Percentiles rank a stretch among this genome's conserved stretches.
Evolutionary conservation across 352 stramenopile genomes (phyloP).

Genomic region (Globisporangium cederbergense): DNA sequence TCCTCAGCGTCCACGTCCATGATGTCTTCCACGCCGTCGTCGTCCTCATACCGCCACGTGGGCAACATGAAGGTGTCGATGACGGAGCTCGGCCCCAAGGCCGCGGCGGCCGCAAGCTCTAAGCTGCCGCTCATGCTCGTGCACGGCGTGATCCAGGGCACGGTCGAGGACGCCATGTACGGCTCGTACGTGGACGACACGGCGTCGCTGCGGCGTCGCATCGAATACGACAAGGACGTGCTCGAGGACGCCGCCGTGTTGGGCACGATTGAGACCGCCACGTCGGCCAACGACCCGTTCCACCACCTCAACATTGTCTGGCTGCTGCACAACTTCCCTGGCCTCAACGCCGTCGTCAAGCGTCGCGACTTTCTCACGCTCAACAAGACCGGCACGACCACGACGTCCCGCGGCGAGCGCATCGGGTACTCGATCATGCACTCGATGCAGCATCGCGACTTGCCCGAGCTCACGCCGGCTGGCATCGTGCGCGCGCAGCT

Average conservation of each 20-base stretch:
- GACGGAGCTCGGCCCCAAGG: constrained; percentile 37
- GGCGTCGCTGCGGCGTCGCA: constrained; percentile 27
- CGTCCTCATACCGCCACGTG: constrained; percentile 16
- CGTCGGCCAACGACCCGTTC: constrained; percentile 39
- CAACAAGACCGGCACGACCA: constrained; percentile 39
- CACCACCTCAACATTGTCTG: constrained; percentile 47
- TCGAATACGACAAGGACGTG: constrained; percentile 36
- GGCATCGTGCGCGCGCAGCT: constrained; percentile 37
- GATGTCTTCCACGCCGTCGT: background rate
- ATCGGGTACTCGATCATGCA: constrained; percentile 48
- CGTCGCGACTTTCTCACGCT: constrained; percentile 42
- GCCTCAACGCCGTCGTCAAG: constrained; percentile 32
- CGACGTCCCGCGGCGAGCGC: constrained; percentile 34
- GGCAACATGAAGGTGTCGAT: background rate
- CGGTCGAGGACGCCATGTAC: constrained; percentile 54
- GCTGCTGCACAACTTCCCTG: constrained; percentile 35
- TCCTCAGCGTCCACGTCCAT: background rate
- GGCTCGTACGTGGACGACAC: constrained; percentile 39
- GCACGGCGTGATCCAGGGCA: constrained; percentile 30
- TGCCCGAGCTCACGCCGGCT: constrained; percentile 33
- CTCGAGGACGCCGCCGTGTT: constrained; percentile 55
- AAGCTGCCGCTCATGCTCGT: constrained; percentile 33
- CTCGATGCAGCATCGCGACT: constrained; percentile 47
- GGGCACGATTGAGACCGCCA: constrained; percentile 38
- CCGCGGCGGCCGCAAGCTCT: constrained; percentile 38